Conservation (phyloP, 306 rosid species). For the Quercus agrifolia region DNA sequence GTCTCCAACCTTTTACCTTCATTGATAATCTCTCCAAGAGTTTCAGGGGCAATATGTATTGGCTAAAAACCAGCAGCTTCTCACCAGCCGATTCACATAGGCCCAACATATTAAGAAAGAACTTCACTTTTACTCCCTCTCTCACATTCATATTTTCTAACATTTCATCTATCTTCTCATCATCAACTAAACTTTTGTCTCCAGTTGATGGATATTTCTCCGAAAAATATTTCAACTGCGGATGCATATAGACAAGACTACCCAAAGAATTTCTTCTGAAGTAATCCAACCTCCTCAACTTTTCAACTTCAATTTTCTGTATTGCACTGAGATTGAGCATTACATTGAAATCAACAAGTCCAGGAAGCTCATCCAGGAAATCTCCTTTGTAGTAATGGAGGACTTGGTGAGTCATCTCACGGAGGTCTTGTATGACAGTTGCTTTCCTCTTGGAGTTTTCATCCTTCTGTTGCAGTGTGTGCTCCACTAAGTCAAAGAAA, state of each 20-base stretch:
- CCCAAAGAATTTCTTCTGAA: slow-evolving; percentile 73
- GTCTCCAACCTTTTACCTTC: slow-evolving; percentile 67
- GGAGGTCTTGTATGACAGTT: slow-evolving; percentile 76
- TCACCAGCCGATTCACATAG: slow-evolving; percentile 69
- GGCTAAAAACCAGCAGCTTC: slow-evolving; percentile 89
- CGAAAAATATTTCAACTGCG: slow-evolving; percentile 49
- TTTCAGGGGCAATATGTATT: slow-evolving; percentile 77
- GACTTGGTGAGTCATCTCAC: slow-evolving; percentile 85
- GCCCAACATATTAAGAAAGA: slow-evolving; percentile 59
- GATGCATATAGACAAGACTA: slow-evolving; percentile 80
- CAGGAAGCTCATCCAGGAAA: slow-evolving; percentile 96
- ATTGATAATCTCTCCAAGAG: slow-evolving; percentile 70
- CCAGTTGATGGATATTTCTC: slow-evolving; percentile 36
- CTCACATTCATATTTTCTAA: slow-evolving; percentile 43
- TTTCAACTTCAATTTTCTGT: slow-evolving; percentile 54
- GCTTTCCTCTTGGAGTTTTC: slow-evolving; percentile 69
- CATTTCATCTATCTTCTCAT: slow-evolving; percentile 54
- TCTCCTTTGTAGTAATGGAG: slow-evolving; percentile 95
- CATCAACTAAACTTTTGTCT: too few relatives aligned
- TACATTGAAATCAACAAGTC: slow-evolving; percentile 78
- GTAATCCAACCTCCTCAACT: slow-evolving; percentile 48
- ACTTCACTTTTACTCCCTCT: slow-evolving; percentile 84
- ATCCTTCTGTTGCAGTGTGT: slow-evolving; percentile 71
- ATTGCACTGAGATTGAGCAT: slow-evolving; percentile 55
- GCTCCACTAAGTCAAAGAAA: slow-evolving; percentile 72